Conservation (phyloP, 2,329 filamentous ascomycete species). For the Penicillium brasilianum region DNA sequence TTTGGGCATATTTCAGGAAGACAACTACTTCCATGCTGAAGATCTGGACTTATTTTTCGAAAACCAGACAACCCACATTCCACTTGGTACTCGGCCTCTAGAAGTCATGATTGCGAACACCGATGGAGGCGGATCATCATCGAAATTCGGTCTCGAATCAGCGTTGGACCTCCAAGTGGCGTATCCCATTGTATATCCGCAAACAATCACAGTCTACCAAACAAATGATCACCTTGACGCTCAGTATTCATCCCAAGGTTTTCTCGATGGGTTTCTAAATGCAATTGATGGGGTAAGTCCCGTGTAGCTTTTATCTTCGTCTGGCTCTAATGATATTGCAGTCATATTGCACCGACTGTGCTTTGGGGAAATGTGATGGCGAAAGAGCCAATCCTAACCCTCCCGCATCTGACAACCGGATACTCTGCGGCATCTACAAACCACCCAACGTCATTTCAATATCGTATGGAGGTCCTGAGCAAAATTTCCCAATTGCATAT, state of each 20-base stretch:
- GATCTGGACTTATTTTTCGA: constrained; percentile 3
- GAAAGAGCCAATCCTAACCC: background rate
- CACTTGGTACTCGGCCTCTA: background rate
- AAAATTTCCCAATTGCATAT: background rate
- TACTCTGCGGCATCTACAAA: background rate
- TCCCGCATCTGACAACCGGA: background rate
- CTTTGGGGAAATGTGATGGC: background rate
- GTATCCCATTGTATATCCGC: constrained; percentile 1
- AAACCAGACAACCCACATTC: constrained; percentile 2
- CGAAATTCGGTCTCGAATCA: constrained; percentile 4
- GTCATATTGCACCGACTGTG: background rate
- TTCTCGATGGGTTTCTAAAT: constrained; percentile 2
- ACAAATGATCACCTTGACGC: background rate
- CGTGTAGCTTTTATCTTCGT: background rate
- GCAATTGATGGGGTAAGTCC: constrained; percentile 3
- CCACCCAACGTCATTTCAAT: constrained; percentile 2
- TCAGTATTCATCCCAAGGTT: background rate
- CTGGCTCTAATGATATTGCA: background rate
- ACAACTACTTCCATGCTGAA: constrained; percentile 6
- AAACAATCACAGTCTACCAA: background rate
- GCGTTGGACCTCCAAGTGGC: constrained; percentile 4
- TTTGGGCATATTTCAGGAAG: constrained; percentile 4
- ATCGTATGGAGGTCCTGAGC: constrained; percentile 2
- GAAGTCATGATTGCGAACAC: background rate
- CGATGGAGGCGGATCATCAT: background rate